phyloP scores from a whole-genome alignment of 1,284 basidiomycete species.

The Ceratobasidium sp. region DNA sequence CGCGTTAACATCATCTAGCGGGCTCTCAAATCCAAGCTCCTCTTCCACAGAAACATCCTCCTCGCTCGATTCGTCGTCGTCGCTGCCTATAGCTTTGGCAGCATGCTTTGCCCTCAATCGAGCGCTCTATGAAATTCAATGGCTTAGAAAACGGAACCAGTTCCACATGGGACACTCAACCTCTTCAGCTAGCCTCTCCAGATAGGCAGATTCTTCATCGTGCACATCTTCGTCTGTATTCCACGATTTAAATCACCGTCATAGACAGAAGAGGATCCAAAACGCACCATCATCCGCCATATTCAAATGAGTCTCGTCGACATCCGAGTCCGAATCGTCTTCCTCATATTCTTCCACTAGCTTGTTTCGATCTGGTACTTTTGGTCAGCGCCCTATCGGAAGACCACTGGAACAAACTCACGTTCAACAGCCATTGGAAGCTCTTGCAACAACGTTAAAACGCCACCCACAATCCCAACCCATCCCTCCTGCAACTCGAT shows the following conservation, averaged over 20 bases:
- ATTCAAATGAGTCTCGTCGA: slow-evolving; percentile 65
- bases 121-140: slow-evolving; percentile 62
- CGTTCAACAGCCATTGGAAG: slow-evolving; percentile 78
- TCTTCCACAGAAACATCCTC: slow-evolving; percentile 71
- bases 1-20: slow-evolving; percentile 76
- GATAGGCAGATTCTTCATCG: slow-evolving; percentile 84
- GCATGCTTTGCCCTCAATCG: slow-evolving; percentile 72
- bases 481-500: slow-evolving; percentile 72
- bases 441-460: slow-evolving; percentile 76
- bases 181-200: slow-evolving; percentile 83
- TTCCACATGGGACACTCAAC: slow-evolving; percentile 56
- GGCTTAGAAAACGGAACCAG: slow-evolving; percentile 23
- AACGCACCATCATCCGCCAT: slow-evolving; percentile 76
- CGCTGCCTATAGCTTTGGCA: slow-evolving; percentile 54
- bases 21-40: slow-evolving; percentile 82
- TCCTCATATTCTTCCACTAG: slow-evolving; percentile 69
- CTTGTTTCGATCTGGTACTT: slow-evolving; percentile 39
- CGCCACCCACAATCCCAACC: slow-evolving; percentile 75
- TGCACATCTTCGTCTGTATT: slow-evolving; percentile 67
- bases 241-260: background rate
- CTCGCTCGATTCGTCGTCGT: slow-evolving; percentile 61
- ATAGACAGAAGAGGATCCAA: background rate
- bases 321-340: slow-evolving; percentile 61
- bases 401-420: slow-evolving; percentile 52
- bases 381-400: background rate